Evolutionary conservation across 2,329 filamentous ascomycete genomes (phyloP), one percentile per base, ranked within the genome.

Genomic region (Xylariaceae sp.): DNA sequence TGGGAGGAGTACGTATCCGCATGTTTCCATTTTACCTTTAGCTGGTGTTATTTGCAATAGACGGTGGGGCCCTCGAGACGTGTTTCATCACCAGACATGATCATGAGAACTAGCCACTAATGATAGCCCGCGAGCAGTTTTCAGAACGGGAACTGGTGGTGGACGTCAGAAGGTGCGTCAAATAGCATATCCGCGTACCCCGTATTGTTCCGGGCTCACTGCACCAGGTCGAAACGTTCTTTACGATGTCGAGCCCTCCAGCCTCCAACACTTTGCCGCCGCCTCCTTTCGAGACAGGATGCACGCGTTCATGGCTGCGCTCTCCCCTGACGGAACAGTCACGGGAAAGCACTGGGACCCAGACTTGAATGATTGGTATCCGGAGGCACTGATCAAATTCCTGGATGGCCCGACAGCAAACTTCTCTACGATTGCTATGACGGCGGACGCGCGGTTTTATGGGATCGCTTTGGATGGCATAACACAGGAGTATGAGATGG

Each of bases 1-100:
- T 43, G 41, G 41, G 30, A 43, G 22, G 41, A 43, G n/a, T 43
- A 36, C 18, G n/a, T n/a, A n/a, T n/a, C n/a, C 24, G n/a, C n/a
- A n/a, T n/a, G n/a, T n/a, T n/a, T n/a, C n/a, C n/a, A n/a, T n/a
- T n/a, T n/a, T n/a, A n/a, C n/a, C n/a, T n/a, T n/a, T n/a, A n/a
- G n/a, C n/a, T n/a, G n/a, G n/a, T n/a, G n/a, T n/a, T n/a, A n/a
- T n/a, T n/a, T n/a, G n/a, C n/a, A n/a, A n/a, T n/a, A n/a, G n/a
- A n/a, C n/a, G n/a, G n/a, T n/a, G n/a, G n/a, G n/a, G n/a, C n/a
- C n/a, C n/a, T n/a, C n/a, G n/a, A n/a, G n/a, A n/a, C n/a, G n/a
- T n/a, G n/a, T n/a, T n/a, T n/a, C n/a, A n/a, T n/a, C n/a, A n/a
- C n/a, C n/a, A n/a, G n/a, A n/a, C n/a, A n/a, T n/a, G n/a, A n/a